Evolutionary conservation across 108 stramenopile species (phyloP), one percentile per base, ranked within the genome.

Genomic region (Hondaea fermentalgiana): DNA sequence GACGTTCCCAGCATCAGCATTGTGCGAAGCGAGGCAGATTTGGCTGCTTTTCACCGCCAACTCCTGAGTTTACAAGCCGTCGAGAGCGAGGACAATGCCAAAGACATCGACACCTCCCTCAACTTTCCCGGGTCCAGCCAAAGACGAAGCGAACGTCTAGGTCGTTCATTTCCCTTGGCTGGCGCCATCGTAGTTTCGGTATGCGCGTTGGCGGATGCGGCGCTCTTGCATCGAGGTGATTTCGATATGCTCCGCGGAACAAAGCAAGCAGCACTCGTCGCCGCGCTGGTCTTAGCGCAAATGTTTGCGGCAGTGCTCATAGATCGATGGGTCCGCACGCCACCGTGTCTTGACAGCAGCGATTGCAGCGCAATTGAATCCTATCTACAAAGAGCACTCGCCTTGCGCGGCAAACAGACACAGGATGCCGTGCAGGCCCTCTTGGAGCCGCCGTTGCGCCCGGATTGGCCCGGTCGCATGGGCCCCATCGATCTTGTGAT

Each of bases 401-500:
- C 28, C 19, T 16, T 83, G 12, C 49, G 51, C n/a, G 76, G 76
- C 19, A 17, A 43, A 25, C 17, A 53, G 51, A 69, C 64, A 6
- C 14, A 69, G 42, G 64, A 17, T 10, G 64, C 64, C 8, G 51
- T 83, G 12, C 23, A 23, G 51, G 76, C 76, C 6, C 76, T 88
- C 44, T 49, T 57, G 21, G 17, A 43, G 45, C 12, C 14, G 71
- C 59, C 55, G 25, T 28, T 47, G 53, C 72, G 89, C 28, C 21
- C 60, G 5, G 89, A 89, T 57, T 89, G 89, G 89, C 89, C 89
- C 51, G 16, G 42, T 16, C 43, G n/a, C 83, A 21, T 76, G n/a
- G 89, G 89, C 5, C 53, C 89, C 21, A 89, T 89, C 58, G 87
- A 89, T 44, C 57, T 89, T 12, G 89, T 5, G 8, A 58, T n/a